Base-by-base conservation (phyloP, 2,329 filamentous ascomycete genomes). In the Elsinoe australis region DNA sequence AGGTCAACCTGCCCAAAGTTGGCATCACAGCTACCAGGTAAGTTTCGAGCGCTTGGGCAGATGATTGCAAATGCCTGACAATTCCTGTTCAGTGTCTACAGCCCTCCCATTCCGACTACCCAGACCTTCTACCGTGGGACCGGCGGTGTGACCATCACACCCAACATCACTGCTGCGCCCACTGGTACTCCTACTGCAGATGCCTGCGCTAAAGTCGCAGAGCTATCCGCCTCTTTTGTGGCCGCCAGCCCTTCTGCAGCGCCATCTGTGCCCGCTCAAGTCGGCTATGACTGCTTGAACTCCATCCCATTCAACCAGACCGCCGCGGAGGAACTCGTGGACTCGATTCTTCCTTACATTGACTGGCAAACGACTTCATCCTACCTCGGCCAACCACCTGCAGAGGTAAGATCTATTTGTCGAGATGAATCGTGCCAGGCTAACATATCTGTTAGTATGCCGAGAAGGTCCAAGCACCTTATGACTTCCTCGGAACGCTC, bases 221-320 rank as follows among this genome's bases (percentile, higher is more conserved):
- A 53, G 29, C 54, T 61, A 3, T 54, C 49, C 14, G 54, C 53
- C 6, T 56, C 57, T n/a, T 52, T 53, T 32, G 55, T 54, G n/a
- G 51, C 47, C 39, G 53, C 53, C 5, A 55, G 44, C 28, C 55
- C 59, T 10, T 53, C 21, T 5, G 57, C 58, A 21, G 56, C 60
- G 2, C 66, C 67, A 1, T 69, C 63, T 8, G 66, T 72, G 3
- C 61, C 68, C 19, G 70, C 70, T 5, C 51, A 64, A 47, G 53
- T 71, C 42, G 70, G 69, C 2, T 71, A 69, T 52, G 65, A 72
- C 3, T 73, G 70, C 53, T 61, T 72, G 10, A 69, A 63, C 15
- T 67, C 63, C 14, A 65, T 71, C 4, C 69, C 70, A 2, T 66
- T 72, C 56, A 71, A 71, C 54, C 62, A 64, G 46, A 64, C 60